Conservation (phyloP, 208 protist species). For the Trypanosoma mega region DNA sequence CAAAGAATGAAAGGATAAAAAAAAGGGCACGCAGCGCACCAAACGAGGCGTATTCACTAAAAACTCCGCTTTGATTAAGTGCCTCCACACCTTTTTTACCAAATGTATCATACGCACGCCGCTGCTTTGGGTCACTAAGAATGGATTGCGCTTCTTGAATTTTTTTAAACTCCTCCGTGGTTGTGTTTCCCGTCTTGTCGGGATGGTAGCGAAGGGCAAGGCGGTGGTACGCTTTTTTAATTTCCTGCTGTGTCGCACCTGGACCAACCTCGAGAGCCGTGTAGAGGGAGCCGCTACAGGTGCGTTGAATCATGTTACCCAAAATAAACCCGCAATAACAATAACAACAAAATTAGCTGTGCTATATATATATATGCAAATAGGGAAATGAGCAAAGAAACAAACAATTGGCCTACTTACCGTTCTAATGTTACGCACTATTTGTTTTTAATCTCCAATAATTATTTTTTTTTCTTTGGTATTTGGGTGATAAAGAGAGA, state of each 20-base stretch:
- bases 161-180: conserved; percentile 24
- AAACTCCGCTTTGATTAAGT: conserved; percentile 12
- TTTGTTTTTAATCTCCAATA: too few relatives aligned
- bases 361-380: conserved; percentile 2
- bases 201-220: conserved; percentile 25
- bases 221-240: conserved; percentile 22
- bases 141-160: conserved; percentile 21
- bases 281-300: conserved; percentile 26
- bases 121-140: conserved; percentile 22
- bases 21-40: not conserved
- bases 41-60: not conserved
- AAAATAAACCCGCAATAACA: not conserved
- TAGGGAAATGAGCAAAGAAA: too few relatives aligned
- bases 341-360: not conserved
- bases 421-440: too few relatives aligned
- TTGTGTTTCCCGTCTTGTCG: conserved; percentile 23
- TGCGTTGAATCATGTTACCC: conserved; percentile 17
- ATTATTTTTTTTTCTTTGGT: too few relatives aligned
- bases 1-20: conserved; percentile 4
- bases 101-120: conserved; percentile 25
- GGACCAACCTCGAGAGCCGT: conserved; percentile 6
- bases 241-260: conserved; percentile 19
- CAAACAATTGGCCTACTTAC: too few relatives aligned
- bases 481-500: too few relatives aligned
- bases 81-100: conserved; percentile 22